Conservation (phyloP, 192 early-diverging fungal genomes). For the Coemansia sp. region DNA sequence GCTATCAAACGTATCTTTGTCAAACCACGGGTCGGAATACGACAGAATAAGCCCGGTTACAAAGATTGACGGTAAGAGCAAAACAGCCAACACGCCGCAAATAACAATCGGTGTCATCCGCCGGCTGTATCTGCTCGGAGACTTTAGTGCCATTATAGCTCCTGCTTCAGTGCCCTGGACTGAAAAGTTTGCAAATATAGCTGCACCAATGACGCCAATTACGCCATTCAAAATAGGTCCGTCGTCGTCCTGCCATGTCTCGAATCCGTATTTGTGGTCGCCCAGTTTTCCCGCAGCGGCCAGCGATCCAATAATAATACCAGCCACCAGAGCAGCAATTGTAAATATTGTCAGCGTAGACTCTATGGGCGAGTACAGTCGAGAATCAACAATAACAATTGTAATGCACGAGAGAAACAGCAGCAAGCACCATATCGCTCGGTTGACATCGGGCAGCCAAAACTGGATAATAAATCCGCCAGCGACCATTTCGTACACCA, state of each 20-base stretch:
- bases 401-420: slow-evolving; percentile 14
- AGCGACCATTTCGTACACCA: slow-evolving; percentile 20
- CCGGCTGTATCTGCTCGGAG: slow-evolving; percentile 9
- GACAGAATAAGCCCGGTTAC: slow-evolving; percentile 22
- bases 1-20: slow-evolving; percentile 2
- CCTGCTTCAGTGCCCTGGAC: slow-evolving; percentile 16
- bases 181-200: slow-evolving; percentile 20
- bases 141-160: slow-evolving; percentile 16
- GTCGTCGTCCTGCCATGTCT: slow-evolving; percentile 20
- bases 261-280: slow-evolving; percentile 21
- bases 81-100: slow-evolving; percentile 5
- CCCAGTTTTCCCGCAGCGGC: slow-evolving; percentile 23
- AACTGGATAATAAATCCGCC: slow-evolving; percentile 20
- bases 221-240: slow-evolving; percentile 18
- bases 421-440: slow-evolving; percentile 20
- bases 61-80: slow-evolving; percentile 21
- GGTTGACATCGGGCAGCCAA: slow-evolving; percentile 22
- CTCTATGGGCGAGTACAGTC: slow-evolving; percentile 17
- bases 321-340: slow-evolving; percentile 14
- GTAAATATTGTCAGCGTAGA: slow-evolving; percentile 13
- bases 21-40: slow-evolving; percentile 9
- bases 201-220: slow-evolving; percentile 18
- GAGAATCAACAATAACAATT: slow-evolving; percentile 21
- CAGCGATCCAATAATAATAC: slow-evolving; percentile 17
- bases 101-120: slow-evolving; percentile 9